phyloP scores from a whole-genome alignment of 1,284 basidiomycete genomes.

The Anthracocystis walkeri region DNA sequence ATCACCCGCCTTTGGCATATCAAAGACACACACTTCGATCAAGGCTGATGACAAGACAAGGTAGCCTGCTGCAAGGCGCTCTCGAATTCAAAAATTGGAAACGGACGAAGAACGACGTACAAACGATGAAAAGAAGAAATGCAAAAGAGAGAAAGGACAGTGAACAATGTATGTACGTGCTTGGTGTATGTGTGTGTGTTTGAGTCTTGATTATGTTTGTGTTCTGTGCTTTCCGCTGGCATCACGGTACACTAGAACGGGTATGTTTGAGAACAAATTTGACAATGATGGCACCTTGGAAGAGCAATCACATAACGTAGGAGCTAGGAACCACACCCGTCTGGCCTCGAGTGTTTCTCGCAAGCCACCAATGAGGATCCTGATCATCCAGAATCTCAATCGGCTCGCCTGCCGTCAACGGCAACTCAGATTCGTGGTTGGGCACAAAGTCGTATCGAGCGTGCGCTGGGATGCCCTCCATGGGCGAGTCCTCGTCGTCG shows the following conservation, averaged over 20 bases:
- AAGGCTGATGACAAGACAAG: neutral
- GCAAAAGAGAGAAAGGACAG: conserved; percentile 24
- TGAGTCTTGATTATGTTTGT: neutral
- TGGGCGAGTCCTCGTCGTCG: conserved; percentile 44
- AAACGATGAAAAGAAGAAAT: neutral
- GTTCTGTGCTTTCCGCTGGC: neutral
- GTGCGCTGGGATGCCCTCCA: conserved; percentile 61
- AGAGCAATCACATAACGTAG: conserved; percentile 53
- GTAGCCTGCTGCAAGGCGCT: conserved; percentile 9
- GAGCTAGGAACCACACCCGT: conserved; percentile 63
- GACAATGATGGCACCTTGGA: neutral
- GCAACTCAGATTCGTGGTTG: conserved; percentile 61
- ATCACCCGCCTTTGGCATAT: neutral
- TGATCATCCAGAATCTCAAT: conserved; percentile 62
- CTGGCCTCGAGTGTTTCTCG: conserved; percentile 49
- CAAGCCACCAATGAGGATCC: conserved; percentile 65
- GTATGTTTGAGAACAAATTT: neutral
- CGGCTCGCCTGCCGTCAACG: conserved; percentile 56
- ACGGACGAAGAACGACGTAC: conserved; percentile 1
- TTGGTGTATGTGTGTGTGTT: conserved; percentile 2
- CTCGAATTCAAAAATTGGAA: conserved; percentile 10
- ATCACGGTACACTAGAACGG: conserved; percentile 3
- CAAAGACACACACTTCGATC: neutral
- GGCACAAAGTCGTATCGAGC: conserved; percentile 64
- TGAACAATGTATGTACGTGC: conserved; percentile 3